Percentiles rank a stretch among this genome's conserved stretches.
These are phyloP conservation scores for Cenchrus fungigraminus DNA, from an alignment of 176 grass and related monocot species.

Conservation along the genomic window DNA sequence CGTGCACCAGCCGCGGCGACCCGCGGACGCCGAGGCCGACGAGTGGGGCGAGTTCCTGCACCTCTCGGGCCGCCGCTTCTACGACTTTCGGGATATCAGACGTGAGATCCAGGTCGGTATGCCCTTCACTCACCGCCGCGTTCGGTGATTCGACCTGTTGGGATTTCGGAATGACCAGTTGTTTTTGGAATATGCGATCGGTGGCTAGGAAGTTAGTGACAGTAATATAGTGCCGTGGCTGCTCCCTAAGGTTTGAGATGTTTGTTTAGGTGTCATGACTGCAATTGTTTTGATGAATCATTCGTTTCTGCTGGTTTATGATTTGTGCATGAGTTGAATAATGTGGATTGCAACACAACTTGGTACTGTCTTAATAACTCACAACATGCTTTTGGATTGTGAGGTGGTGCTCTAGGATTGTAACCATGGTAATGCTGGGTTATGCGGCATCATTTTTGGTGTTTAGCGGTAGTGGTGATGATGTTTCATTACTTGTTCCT, in stretches of 20 bases:
- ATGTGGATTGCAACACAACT: background rate
- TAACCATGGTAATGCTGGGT: conserved; percentile 1
- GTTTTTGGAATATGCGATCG: background rate
- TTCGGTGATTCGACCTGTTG: background rate
- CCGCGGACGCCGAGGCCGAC: conserved; percentile 54
- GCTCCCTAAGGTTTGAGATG: background rate
- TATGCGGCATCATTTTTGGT: background rate
- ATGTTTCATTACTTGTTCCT: conserved; percentile 9
- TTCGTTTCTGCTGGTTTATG: background rate
- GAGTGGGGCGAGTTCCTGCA: conserved; percentile 99
- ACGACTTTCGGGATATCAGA: conserved; percentile 85
- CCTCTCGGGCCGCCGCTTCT: conserved; percentile 70
- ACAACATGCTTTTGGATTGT: background rate
- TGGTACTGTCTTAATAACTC: background rate
- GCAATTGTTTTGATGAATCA: conserved; percentile 18
- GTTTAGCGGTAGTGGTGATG: background rate
- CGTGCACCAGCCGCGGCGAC: conserved; percentile 64
- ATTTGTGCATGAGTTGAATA: background rate
- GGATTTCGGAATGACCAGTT: background rate
- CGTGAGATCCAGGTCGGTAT: conserved; percentile 83
- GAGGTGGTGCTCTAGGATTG: conserved; percentile 5
- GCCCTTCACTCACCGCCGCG: background rate
- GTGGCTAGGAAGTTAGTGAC: background rate
- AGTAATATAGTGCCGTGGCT: background rate
- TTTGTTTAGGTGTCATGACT: background rate